Percentiles rank a stretch among this genome's conserved stretches.
Conservation (phyloP, 2,329 filamentous ascomycete genomes). For the Seiridium cupressi region DNA sequence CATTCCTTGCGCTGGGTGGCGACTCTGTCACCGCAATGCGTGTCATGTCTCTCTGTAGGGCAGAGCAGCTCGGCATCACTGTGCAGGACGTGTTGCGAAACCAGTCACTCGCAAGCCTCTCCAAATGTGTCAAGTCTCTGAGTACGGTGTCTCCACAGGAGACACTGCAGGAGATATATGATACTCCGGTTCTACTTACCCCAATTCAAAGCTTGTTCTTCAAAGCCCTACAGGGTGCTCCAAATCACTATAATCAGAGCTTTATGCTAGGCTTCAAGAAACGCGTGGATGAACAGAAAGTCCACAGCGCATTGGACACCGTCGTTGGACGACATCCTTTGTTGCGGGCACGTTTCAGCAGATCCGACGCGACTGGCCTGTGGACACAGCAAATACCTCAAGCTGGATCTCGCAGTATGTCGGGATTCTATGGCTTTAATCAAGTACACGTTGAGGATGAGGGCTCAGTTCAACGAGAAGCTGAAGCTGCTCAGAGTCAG, state of each 20-base stretch:
- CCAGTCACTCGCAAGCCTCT: slow-evolving; percentile 4
- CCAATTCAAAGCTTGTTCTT: slow-evolving; percentile 9
- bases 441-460: background rate
- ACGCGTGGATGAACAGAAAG: background rate
- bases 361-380: background rate
- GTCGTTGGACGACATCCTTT: slow-evolving; percentile 13
- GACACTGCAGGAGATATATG: slow-evolving; percentile 3
- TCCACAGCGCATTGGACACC: background rate
- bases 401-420: background rate
- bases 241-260: slow-evolving; percentile 8
- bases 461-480: background rate
- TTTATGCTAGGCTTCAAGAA: slow-evolving; percentile 1
- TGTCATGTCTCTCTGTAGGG: slow-evolving; percentile 5
- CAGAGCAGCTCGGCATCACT: slow-evolving; percentile 1
- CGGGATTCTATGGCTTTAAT: background rate
- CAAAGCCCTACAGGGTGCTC: background rate
- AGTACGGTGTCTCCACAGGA: background rate
- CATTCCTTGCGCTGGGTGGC: slow-evolving; percentile 6
- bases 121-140: background rate
- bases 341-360: slow-evolving; percentile 32
- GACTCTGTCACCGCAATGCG: slow-evolving; percentile 11
- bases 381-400: background rate
- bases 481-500: slow-evolving; percentile 1
- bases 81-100: slow-evolving; percentile 8
- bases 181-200: background rate